phyloP scores from a whole-genome alignment of 257 asterid species.

The Petrea volubilis region DNA sequence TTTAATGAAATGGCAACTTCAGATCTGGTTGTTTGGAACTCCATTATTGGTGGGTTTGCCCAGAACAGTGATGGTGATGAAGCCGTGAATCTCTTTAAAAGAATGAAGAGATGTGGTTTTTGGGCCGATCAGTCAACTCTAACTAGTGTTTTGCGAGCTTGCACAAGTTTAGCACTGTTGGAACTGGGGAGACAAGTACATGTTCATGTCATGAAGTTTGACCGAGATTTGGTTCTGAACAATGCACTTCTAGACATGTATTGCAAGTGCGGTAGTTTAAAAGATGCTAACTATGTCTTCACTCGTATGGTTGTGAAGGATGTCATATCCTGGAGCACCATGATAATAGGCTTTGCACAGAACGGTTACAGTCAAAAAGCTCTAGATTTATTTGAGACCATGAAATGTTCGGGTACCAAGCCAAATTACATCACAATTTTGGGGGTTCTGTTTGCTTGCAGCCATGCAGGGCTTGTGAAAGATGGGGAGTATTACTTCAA shows the following conservation, averaged over 20 bases:
- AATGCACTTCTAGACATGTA: slow-evolving; percentile 94
- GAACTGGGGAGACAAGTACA: slow-evolving; percentile 87
- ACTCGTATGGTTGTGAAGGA: slow-evolving; percentile 67
- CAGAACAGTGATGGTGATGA: slow-evolving; percentile 82
- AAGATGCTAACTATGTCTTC: slow-evolving; percentile 62
- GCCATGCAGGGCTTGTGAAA: slow-evolving; percentile 84
- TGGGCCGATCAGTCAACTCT: slow-evolving; percentile 66
- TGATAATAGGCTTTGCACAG: slow-evolving; percentile 91
- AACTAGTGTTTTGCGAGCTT: slow-evolving; percentile 80
- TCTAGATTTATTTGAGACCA: slow-evolving; percentile 60
- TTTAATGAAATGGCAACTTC: slow-evolving; percentile 73
- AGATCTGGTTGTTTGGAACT: slow-evolving; percentile 85
- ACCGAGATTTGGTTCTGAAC: slow-evolving; percentile 68
- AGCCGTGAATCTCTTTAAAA: slow-evolving; percentile 68
- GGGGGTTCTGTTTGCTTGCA: slow-evolving; percentile 91
- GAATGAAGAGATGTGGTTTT: slow-evolving; percentile 72
- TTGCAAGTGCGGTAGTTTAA: slow-evolving; percentile 83
- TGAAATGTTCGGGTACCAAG: slow-evolving; percentile 54
- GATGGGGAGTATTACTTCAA: slow-evolving; percentile 61
- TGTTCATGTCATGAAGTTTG: slow-evolving; percentile 75
- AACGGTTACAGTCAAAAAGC: slow-evolving; percentile 85
- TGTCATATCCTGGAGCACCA: slow-evolving; percentile 93
- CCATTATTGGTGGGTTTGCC: slow-evolving; percentile 85
- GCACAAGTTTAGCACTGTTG: slow-evolving; percentile 80
- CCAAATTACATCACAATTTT: slow-evolving; percentile 74